These are phyloP conservation scores for Fusarium sp. DNA, from an alignment of 2,329 filamentous ascomycete species.

Conservation along the genomic window DNA sequence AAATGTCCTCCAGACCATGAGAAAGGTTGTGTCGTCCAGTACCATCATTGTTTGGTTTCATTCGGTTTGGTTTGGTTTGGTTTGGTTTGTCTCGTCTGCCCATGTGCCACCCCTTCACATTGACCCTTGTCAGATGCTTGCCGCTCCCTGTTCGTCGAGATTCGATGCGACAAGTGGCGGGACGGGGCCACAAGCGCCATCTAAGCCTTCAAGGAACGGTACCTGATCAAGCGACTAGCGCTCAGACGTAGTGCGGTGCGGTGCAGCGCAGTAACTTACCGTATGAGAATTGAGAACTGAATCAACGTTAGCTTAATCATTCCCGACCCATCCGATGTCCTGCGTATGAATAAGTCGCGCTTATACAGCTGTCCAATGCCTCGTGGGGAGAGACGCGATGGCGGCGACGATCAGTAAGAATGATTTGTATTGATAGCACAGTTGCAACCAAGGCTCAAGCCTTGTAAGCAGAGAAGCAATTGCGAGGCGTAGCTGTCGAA, in stretches of 20 bases:
- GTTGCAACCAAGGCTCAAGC: constrained; percentile 1
- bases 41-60: constrained; percentile 17
- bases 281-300: constrained; percentile 3
- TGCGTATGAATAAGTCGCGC: constrained; percentile 15
- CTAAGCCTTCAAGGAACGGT: constrained; percentile 46
- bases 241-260: constrained; percentile 24
- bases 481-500: constrained; percentile 7
- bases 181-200: constrained; percentile 47
- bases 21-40: background rate
- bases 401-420: constrained; percentile 22
- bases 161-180: constrained; percentile 41
- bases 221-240: constrained; percentile 42
- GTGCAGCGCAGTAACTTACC: background rate
- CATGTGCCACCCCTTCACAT: constrained; percentile 31
- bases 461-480: constrained; percentile 12
- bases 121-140: constrained; percentile 37
- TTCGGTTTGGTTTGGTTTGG: background rate
- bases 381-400: constrained; percentile 3
- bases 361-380: constrained; percentile 21
- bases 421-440: constrained; percentile 10
- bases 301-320: background rate
- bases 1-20: constrained; percentile 12
- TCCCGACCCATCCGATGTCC: constrained; percentile 30
- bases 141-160: constrained; percentile 35
- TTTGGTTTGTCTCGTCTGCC: constrained; percentile 14